phyloP scores from a whole-genome alignment of 352 stramenopile species.

The Phytophthora citrophthora region DNA sequence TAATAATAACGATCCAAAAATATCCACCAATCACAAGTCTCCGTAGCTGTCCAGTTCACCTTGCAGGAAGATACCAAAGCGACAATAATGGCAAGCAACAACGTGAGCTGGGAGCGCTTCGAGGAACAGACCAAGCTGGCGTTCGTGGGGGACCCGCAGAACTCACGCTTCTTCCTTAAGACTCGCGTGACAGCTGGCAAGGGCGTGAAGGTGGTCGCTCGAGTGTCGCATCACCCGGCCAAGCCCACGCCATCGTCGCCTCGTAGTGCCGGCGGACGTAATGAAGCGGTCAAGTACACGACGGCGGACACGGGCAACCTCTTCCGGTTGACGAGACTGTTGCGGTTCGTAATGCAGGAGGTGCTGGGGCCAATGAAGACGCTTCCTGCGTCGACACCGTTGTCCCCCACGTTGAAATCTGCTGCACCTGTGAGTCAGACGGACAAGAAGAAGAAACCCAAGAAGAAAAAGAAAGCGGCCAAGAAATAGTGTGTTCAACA shows the following conservation, averaged over 20 bases:
- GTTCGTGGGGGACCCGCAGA: constrained; percentile 56
- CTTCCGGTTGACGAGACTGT: constrained; percentile 50
- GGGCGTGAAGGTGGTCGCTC: constrained; percentile 48
- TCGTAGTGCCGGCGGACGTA: constrained; percentile 10
- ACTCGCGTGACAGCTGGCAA: constrained; percentile 41
- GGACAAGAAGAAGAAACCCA: constrained; percentile 47
- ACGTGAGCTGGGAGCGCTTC: constrained; percentile 67
- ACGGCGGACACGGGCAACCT: constrained; percentile 40
- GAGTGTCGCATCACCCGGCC: constrained; percentile 45
- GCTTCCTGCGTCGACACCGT: constrained; percentile 7
- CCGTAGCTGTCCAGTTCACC: constrained; percentile 8
- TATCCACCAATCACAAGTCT: constrained; percentile 29
- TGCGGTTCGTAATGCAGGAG: constrained; percentile 77
- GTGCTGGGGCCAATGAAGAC: constrained; percentile 64
- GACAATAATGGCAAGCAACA: constrained; percentile 20
- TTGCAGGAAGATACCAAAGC: constrained; percentile 9
- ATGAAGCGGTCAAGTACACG: constrained; percentile 37
- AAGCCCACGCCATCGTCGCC: constrained; percentile 19
- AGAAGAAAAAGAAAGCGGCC: constrained; percentile 46
- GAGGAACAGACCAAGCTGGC: constrained; percentile 74
- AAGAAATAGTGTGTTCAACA: constrained; percentile 18
- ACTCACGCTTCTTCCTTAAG: constrained; percentile 73
- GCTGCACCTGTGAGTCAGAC: neutral
- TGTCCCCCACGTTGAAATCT: constrained; percentile 6
- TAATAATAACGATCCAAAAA: constrained; percentile 25